phyloP scores from a whole-genome alignment of 2,329 filamentous ascomycete species.

The Malbranchea zuffiana region DNA sequence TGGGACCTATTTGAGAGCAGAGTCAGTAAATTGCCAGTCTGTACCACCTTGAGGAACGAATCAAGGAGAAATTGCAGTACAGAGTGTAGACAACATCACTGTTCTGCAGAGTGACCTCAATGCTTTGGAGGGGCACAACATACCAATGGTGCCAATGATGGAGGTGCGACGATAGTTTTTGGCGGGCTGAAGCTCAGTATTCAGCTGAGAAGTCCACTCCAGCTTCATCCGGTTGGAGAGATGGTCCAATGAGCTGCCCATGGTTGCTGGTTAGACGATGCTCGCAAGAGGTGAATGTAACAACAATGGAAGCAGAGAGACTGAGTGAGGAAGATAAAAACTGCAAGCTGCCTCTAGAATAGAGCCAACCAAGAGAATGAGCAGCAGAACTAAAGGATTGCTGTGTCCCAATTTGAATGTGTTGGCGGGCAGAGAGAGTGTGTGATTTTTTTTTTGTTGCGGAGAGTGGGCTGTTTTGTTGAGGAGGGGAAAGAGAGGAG shows the following conservation, averaged over 20 bases:
- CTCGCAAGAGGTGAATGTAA: no score
- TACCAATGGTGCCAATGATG: conserved; percentile 96
- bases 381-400: neutral
- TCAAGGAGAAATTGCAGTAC: no score
- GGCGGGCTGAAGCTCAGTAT: conserved; percentile 77
- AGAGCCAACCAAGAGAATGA: neutral
- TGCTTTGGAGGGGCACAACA: conserved; percentile 36
- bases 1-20: conserved; percentile 51
- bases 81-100: no score
- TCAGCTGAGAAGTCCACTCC: conserved; percentile 64
- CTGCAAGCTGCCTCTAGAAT: neutral
- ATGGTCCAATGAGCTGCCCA: conserved; percentile 73
- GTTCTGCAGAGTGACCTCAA: no score
- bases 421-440: conserved; percentile 15
- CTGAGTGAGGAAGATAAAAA: conserved; percentile 18
- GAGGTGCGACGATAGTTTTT: conserved; percentile 92
- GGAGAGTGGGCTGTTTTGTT: no score
- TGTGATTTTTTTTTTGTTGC: no score
- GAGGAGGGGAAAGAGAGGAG: no score
- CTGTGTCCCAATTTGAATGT: neutral
- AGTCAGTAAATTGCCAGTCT: neutral
- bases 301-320: no score
- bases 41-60: neutral
- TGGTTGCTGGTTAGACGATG: no score
- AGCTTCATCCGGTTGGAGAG: conserved; percentile 64